Evolutionary conservation across 225 moss, liverwort and hornwort genomes (phyloP), one percentile per base, ranked within the genome.

Genomic region (Marchantia polymorpha): DNA sequence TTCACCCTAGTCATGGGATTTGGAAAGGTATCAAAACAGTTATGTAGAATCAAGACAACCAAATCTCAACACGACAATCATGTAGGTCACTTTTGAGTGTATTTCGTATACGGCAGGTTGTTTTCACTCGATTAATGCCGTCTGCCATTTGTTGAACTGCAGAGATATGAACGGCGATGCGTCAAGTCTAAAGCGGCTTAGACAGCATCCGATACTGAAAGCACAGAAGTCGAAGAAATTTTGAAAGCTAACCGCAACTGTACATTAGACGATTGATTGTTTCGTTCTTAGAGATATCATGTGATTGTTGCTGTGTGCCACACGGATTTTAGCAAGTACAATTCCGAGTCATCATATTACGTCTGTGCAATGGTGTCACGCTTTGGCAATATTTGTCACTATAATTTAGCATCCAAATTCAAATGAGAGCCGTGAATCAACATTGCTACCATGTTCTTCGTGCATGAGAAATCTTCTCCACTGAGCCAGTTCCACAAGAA

Each of bases 121-220:
- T 8, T 69, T 46, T 15, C 46, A 17, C 3, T 20, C 7, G 29
- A 69, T 11, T 58, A 14, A 59, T 46, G 3, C 56, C 70, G 51
- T 59, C 10, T 9, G 47, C 66, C 8, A 19, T 25, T 16, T 77
- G 17, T 52, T 81, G 25, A 16, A 48, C 30, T 84, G 84, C 87
- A 87, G 85, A 73, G 87, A 88, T 55, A 85, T 88, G 73, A 67
- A 61, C 77, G 58, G 81, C 80, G 68, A 75, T 67, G 13, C 83
- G 6, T 29, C 82, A 68, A 80, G 71, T 16, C 72, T 88, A 12
- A 88, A 88, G 65, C 85, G 78, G 9, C 78, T 88, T 39, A 77
- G 78, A 47, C 73, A 88, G 48, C 87, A 88, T 65, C 50, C 76
- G n/a, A 84, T 85, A 1, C 27, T 85, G 39, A 88, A 79, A 63